phyloP scores from a whole-genome alignment of 228 moss, liverwort and hornwort species.

The Sphagnum fallax region DNA sequence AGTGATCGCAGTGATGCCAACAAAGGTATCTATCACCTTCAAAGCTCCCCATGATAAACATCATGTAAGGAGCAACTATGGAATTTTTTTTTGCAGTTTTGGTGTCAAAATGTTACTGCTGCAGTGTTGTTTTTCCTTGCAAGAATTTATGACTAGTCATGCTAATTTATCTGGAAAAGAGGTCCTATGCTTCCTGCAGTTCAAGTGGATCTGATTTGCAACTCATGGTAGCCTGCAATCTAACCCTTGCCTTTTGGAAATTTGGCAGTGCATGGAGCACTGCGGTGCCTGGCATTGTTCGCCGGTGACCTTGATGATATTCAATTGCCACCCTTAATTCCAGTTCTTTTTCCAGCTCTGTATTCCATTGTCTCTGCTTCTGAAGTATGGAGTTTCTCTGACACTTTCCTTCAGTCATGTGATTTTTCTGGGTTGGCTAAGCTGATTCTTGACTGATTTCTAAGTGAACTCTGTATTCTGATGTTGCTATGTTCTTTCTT shows the following conservation, averaged over 20 bases:
- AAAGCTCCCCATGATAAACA: not conserved
- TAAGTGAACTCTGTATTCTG: not conserved
- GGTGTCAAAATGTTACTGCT: not conserved
- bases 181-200: too few relatives aligned
- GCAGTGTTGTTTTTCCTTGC: too few relatives aligned
- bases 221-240: too few relatives aligned
- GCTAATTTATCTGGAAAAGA: too few relatives aligned
- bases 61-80: not conserved
- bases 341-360: conserved; percentile 82
- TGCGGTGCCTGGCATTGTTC: conserved; percentile 86
- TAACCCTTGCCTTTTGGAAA: not conserved
- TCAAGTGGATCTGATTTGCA: too few relatives aligned
- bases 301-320: conserved; percentile 87
- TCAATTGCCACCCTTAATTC: conserved; percentile 79
- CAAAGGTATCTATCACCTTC: conserved; percentile 39
- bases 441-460: not conserved
- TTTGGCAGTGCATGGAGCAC: conserved; percentile 79
- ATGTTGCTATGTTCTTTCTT: not conserved
- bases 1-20: conserved; percentile 68
- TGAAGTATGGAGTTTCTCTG: conserved; percentile 22
- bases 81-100: not conserved
- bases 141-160: too few relatives aligned
- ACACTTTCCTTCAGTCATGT: not conserved
- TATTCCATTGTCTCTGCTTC: conserved; percentile 61
- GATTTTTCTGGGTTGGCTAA: not conserved